Conservation (phyloP, 495 filamentous ascomycete species). For the Daldinia grandis region DNA sequence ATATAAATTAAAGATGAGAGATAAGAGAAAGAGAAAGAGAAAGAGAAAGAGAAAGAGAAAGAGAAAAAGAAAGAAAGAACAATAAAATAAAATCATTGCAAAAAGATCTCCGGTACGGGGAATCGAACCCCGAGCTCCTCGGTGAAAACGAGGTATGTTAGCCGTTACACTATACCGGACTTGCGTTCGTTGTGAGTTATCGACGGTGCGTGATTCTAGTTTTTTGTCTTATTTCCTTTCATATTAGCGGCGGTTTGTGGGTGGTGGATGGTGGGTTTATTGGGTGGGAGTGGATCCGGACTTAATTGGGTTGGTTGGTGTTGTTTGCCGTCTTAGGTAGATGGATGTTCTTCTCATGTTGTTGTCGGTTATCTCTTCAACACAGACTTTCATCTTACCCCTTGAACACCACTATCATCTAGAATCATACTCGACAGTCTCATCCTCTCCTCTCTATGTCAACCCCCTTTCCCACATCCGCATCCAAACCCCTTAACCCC, state of each 20-base stretch:
- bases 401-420: no score
- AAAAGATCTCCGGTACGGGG: conserved; percentile 55
- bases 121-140: conserved; percentile 62
- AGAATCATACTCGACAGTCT: no score
- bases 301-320: background rate
- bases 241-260: background rate
- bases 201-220: background rate
- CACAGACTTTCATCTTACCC: no score
- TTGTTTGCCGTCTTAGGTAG: background rate
- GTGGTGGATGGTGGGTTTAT: background rate
- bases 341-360: no score
- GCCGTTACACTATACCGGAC: conserved; percentile 60
- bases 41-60: background rate
- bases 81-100: background rate
- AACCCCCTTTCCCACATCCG: no score
- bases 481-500: no score
- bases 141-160: conserved; percentile 62
- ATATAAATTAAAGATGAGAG: no score
- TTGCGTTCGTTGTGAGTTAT: background rate
- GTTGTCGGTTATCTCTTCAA: no score
- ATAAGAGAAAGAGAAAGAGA: no score
- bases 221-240: background rate
- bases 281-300: background rate
- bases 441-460: no score
- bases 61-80: background rate